Evolutionary conservation across 192 early-diverging fungal species (phyloP).

Genomic region (Rhizoclosmatium sp.): DNA sequence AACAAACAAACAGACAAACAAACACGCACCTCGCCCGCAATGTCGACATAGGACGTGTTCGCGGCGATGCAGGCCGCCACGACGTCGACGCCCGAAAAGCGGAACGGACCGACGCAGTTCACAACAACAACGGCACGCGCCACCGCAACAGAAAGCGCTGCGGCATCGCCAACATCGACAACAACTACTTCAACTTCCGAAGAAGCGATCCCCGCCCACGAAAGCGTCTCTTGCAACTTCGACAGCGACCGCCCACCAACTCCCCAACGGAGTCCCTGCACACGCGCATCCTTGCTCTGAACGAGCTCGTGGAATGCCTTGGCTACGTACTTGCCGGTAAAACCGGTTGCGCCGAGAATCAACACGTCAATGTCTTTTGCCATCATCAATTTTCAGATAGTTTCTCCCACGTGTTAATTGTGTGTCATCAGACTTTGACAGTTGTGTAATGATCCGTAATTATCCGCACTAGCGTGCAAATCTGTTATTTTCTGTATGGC

Average conservation of each 20-base stretch:
- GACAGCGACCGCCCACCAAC: constrained; percentile 51
- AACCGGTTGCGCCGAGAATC: constrained; percentile 69
- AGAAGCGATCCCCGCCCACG: background rate
- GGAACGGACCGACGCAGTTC: constrained; percentile 73
- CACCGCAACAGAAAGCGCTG: constrained; percentile 1
- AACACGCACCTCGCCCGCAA: constrained; percentile 49
- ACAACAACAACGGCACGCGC: constrained; percentile 47
- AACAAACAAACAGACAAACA: background rate
- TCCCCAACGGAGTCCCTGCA: constrained; percentile 40
- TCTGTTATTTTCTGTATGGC: too few species aligned
- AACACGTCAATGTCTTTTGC: constrained; percentile 51
- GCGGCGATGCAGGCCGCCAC: constrained; percentile 66
- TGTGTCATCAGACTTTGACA: too few species aligned
- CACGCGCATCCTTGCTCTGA: constrained; percentile 15
- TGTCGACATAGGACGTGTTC: constrained; percentile 65
- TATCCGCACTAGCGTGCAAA: too few species aligned
- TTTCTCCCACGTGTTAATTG: background rate
- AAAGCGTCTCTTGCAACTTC: constrained; percentile 42
- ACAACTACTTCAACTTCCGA: constrained; percentile 47
- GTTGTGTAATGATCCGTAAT: too few species aligned
- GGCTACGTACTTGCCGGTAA: constrained; percentile 59
- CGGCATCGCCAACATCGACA: constrained; percentile 50
- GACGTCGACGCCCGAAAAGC: constrained; percentile 70
- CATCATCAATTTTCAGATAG: background rate
- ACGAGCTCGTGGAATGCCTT: constrained; percentile 27